These are phyloP conservation scores for Fusarium sororula DNA, from an alignment of 2,329 filamentous ascomycete genomes.

Conservation along the genomic window DNA sequence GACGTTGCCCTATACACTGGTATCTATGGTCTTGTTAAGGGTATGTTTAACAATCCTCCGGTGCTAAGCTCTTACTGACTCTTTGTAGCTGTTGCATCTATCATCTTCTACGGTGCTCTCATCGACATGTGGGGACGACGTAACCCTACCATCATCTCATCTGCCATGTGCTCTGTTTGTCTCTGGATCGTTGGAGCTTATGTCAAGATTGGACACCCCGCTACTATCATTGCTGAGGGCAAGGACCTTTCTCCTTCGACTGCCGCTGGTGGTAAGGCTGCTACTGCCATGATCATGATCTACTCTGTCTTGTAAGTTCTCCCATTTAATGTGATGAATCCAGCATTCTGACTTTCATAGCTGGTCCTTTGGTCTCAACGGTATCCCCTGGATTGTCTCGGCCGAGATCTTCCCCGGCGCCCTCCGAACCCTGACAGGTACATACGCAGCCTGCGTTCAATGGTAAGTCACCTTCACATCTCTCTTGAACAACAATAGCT, in stretches of 20 bases:
- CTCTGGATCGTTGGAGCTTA: slow-evolving; percentile 64
- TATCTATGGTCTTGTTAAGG: slow-evolving; percentile 59
- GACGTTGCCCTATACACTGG: slow-evolving; percentile 58
- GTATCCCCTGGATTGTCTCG: slow-evolving; percentile 56
- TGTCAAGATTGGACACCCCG: slow-evolving; percentile 61
- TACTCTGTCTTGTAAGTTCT: slow-evolving; percentile 61
- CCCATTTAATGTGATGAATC: fast-evolving
- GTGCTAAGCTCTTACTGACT: background rate
- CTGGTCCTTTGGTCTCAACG: slow-evolving; percentile 57
- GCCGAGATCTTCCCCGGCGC: slow-evolving; percentile 57
- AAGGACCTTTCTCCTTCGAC: slow-evolving; percentile 53
- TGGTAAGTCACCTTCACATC: slow-evolving; percentile 35
- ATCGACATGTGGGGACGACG: slow-evolving; percentile 54
- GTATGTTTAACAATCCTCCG: background rate
- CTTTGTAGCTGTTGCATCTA: slow-evolving; percentile 47
- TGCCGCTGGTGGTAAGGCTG: slow-evolving; percentile 58
- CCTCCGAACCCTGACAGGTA: slow-evolving; percentile 53
- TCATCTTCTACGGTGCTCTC: slow-evolving; percentile 53
- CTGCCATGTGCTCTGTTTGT: slow-evolving; percentile 56
- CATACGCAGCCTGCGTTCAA: slow-evolving; percentile 52
- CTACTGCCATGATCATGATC: slow-evolving; percentile 64
- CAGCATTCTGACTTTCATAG: slow-evolving; percentile 26
- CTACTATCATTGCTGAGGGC: slow-evolving; percentile 54
- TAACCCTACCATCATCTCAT: slow-evolving; percentile 57
- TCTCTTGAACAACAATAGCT: background rate